A percentile compares a stretch with the other conserved stretches of the same genome.
Evolutionary conservation across 495 filamentous ascomycete species (phyloP).

Genomic region (Jackrogersella minutella): DNA sequence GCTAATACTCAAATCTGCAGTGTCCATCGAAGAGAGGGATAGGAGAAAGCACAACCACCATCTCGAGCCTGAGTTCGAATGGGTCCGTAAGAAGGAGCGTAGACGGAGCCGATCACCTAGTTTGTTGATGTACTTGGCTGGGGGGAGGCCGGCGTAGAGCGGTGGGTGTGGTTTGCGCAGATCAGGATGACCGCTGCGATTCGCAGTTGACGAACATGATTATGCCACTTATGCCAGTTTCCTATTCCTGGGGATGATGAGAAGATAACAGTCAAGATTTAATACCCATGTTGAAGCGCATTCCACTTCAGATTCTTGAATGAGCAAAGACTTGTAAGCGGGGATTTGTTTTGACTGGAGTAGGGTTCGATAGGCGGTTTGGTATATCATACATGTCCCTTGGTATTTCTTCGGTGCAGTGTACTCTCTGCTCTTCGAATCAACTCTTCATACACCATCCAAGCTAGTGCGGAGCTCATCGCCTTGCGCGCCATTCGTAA

Average conservation of each 20-base stretch:
- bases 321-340: conserved; percentile 9
- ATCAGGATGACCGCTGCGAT: not conserved
- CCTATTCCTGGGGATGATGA: conserved; percentile 12
- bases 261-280: conserved; percentile 14
- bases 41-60: conserved; percentile 63
- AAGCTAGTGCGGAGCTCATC: conserved; percentile 87
- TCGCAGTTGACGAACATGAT: conserved; percentile 11
- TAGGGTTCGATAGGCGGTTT: not conserved
- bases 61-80: conserved; percentile 56
- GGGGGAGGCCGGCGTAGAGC: conserved; percentile 48
- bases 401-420: conserved; percentile 52
- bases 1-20: conserved; percentile 13
- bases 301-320: not conserved
- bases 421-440: conserved; percentile 76
- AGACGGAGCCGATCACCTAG: conserved; percentile 56
- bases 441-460: conserved; percentile 96
- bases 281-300: conserved; percentile 10
- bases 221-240: conserved; percentile 10
- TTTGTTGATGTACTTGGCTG: conserved; percentile 58
- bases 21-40: conserved; percentile 61
- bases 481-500: conserved; percentile 92
- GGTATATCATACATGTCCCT: conserved; percentile 30
- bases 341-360: conserved; percentile 20
- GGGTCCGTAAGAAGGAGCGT: conserved; percentile 70
- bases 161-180: not conserved